Evolutionary conservation across 441 rosid species (phyloP), one percentile per base, ranked within the genome.

Genomic region (Syzygium malaccense): DNA sequence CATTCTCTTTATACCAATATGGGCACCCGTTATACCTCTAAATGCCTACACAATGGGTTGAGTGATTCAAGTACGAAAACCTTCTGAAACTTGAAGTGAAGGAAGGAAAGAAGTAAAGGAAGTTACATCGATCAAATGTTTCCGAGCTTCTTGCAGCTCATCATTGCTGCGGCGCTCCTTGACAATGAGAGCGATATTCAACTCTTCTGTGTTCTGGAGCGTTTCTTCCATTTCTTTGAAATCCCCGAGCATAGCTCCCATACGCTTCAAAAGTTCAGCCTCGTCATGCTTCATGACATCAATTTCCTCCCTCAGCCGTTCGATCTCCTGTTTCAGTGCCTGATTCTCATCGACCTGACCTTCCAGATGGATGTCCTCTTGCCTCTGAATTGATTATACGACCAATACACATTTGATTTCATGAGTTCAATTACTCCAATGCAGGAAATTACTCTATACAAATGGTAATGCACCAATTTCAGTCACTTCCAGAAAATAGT

Each of bases 1-100:
- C 93, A 91, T 91, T 55, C 86, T 87, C 86, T 91, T 90, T 28
- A 93, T 85, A 53, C 53, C 85, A 30, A 91, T 64, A 64, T n/a
- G 37, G 30, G 20, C 18, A n/a, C 71, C 2, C 20, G 9, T 0
- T 3, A 4, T 64, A 14, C 7, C 37, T 14, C 71, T 64, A 64
- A 64, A 64, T 64, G 37, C 71, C 11, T n/a, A n/a, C 71, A 30
- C 7, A 5, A 64, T 64, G 71, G 18, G 71, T 30, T 64, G 19
- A 64, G 71, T 3, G 37, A 64, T n/a, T 64, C 71, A 64, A 14
- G 20, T 15, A 30, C 5, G 9, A 62, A 62, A 64, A 14, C 37
- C 15, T 64, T 62, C 33, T 0, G 37, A 64, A 64, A 64, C 37
- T 64, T 30, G 71, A 64, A 64, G 30, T 64, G 71, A 64, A 64